These are phyloP conservation scores for Emmonsiellopsis sp. DNA, from an alignment of 2,329 filamentous ascomycete genomes.

Conservation along the genomic window DNA sequence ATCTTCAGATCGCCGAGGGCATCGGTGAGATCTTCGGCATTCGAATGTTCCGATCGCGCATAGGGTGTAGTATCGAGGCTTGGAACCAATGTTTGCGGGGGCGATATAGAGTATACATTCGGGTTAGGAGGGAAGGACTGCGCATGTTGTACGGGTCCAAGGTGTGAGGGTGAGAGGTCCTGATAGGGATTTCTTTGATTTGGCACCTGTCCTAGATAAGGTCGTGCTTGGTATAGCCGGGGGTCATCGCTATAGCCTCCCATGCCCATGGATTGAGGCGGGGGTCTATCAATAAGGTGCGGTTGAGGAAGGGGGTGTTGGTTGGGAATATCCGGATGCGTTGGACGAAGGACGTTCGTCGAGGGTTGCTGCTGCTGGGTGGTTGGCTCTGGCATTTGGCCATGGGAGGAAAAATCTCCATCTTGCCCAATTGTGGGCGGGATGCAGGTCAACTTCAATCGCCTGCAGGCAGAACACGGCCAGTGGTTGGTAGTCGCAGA, in stretches of 20 bases:
- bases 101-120: neutral
- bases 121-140: neutral
- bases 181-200: constrained; percentile 22
- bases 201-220: constrained; percentile 22
- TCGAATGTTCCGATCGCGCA: constrained; percentile 55
- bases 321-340: constrained; percentile 19
- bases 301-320: constrained; percentile 41
- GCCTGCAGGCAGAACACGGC: constrained; percentile 90
- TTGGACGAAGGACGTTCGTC: neutral
- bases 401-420: constrained; percentile 34
- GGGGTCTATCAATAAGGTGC: constrained; percentile 15
- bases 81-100: constrained; percentile 19
- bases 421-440: constrained; percentile 76
- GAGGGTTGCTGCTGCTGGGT: constrained; percentile 5
- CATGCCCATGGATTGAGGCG: constrained; percentile 8
- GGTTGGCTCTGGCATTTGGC: constrained; percentile 18
- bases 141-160: neutral
- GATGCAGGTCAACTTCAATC: constrained; percentile 86
- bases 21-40: constrained; percentile 64
- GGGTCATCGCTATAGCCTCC: constrained; percentile 32
- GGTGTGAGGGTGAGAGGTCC: constrained; percentile 17
- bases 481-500: constrained; percentile 94
- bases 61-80: constrained; percentile 37
- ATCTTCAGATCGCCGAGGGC: constrained; percentile 80
- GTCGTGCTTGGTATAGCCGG: constrained; percentile 27